Conservation (phyloP, 2,329 filamentous ascomycete genomes). For the Xylariaceae sp. region DNA sequence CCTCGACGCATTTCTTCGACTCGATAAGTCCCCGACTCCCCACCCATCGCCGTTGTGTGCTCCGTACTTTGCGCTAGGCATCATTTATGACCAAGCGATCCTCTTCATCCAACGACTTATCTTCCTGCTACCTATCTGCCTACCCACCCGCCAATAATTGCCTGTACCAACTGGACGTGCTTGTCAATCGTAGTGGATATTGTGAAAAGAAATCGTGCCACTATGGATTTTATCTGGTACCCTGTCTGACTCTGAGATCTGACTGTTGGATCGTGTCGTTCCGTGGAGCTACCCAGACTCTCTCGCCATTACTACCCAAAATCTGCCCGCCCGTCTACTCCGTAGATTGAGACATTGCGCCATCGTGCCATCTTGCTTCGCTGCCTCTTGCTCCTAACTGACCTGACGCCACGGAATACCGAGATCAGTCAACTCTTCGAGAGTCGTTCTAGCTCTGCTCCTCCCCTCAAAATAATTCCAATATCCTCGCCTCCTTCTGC, state of each 20-base stretch:
- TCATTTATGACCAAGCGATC: too few species aligned
- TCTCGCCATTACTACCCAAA: not conserved
- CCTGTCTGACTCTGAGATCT: slow-evolving; percentile 7
- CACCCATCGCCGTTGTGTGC: not conserved
- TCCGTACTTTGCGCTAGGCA: not conserved
- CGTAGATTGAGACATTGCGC: not conserved
- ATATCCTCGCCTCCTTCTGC: not conserved
- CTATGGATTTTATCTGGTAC: slow-evolving; percentile 14
- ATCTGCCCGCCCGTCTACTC: not conserved
- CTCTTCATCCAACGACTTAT: not conserved
- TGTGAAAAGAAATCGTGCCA: slow-evolving; percentile 1
- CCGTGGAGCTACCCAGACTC: not conserved
- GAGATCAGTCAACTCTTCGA: slow-evolving; percentile 1
- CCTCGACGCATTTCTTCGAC: not conserved
- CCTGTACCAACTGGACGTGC: not conserved
- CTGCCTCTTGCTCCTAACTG: not conserved
- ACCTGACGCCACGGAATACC: not conserved
- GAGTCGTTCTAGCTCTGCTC: slow-evolving; percentile 7
- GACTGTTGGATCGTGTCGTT: not conserved
- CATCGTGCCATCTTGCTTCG: not conserved
- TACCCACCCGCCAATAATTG: not conserved
- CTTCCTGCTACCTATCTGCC: not conserved
- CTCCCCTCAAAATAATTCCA: not conserved
- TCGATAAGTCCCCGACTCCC: not conserved
- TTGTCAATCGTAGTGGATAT: slow-evolving; percentile 3